These are phyloP conservation scores for Coccomyxa sp. DNA, from an alignment of 139 green algal genomes.

Conservation along the genomic window DNA sequence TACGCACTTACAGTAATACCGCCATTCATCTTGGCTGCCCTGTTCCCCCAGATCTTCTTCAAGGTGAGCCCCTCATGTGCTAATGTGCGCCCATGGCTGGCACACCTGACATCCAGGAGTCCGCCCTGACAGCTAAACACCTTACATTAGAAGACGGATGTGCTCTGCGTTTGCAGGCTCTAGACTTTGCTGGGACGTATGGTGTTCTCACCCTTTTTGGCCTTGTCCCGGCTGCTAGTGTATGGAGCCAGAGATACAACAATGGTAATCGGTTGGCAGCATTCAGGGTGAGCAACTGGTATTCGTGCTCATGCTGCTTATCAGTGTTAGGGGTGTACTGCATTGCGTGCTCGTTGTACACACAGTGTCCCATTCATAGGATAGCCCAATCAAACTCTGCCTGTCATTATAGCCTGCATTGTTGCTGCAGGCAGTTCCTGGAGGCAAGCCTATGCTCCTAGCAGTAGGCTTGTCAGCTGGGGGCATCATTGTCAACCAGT, in stretches of 20 bases:
- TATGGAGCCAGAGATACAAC: conserved; percentile 47
- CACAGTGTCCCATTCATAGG: background rate
- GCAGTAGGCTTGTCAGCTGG: conserved; percentile 24
- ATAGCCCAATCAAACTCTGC: background rate
- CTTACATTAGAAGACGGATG: too few species aligned
- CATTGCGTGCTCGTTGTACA: background rate
- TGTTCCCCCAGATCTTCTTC: conserved; percentile 58
- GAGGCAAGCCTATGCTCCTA: conserved; percentile 33
- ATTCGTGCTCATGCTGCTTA: too few species aligned
- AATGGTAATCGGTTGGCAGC: conserved; percentile 7
- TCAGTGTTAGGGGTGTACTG: background rate
- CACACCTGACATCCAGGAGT: background rate
- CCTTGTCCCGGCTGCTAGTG: conserved; percentile 63
- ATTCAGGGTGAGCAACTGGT: background rate
- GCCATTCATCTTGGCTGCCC: conserved; percentile 51
- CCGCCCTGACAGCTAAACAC: too few species aligned
- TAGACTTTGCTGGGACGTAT: conserved; percentile 66
- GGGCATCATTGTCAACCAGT: conserved; percentile 39
- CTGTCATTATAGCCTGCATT: background rate
- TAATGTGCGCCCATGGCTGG: background rate
- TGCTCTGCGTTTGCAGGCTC: conserved; percentile 23
- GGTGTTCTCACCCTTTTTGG: conserved; percentile 73
- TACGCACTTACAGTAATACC: conserved; percentile 46
- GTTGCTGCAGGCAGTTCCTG: conserved; percentile 32
- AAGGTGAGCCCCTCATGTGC: too few species aligned